These are phyloP conservation scores for Geotrichum klebahnii DNA, from an alignment of 1,139 yeast genomes.

Conservation along the genomic window DNA sequence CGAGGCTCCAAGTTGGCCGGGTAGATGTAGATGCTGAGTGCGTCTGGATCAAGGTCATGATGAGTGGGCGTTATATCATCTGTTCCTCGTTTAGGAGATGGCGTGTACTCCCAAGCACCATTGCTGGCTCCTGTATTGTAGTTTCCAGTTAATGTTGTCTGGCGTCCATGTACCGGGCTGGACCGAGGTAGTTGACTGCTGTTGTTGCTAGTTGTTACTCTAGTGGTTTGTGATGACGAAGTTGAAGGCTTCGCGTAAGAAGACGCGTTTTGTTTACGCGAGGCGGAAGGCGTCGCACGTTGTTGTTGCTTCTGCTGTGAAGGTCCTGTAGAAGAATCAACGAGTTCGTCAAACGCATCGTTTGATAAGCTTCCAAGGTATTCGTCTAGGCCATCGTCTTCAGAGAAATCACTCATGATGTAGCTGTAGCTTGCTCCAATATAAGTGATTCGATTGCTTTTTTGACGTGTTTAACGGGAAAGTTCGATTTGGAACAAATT, in stretches of 20 bases:
- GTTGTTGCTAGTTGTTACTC: neutral
- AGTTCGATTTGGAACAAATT: neutral
- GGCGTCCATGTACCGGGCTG: slow-evolving; percentile 1
- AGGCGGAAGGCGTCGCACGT: too few species aligned
- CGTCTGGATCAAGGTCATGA: slow-evolving; percentile 47
- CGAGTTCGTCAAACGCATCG: neutral
- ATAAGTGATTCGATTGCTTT: too few species aligned
- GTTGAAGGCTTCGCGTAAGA: neutral
- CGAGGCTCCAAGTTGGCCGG: slow-evolving; percentile 82
- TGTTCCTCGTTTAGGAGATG: neutral
- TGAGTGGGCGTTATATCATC: slow-evolving; percentile 21
- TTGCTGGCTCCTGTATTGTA: neutral
- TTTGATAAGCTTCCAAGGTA: neutral
- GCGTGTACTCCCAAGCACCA: neutral
- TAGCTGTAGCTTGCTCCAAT: neutral
- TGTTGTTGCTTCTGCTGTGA: neutral
- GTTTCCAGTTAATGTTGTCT: slow-evolving; percentile 11
- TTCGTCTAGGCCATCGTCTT: slow-evolving; percentile 11
- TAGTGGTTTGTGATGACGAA: neutral
- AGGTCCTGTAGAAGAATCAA: neutral
- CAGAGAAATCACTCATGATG: neutral
- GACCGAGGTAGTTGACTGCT: neutral
- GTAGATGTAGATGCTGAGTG: slow-evolving; percentile 56
- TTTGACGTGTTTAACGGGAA: neutral
- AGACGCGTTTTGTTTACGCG: neutral